Evolutionary conservation across 1,139 yeast genomes (phyloP), one percentile per base, ranked within the genome.

Genomic region (Debaryomyces robertsiae): DNA sequence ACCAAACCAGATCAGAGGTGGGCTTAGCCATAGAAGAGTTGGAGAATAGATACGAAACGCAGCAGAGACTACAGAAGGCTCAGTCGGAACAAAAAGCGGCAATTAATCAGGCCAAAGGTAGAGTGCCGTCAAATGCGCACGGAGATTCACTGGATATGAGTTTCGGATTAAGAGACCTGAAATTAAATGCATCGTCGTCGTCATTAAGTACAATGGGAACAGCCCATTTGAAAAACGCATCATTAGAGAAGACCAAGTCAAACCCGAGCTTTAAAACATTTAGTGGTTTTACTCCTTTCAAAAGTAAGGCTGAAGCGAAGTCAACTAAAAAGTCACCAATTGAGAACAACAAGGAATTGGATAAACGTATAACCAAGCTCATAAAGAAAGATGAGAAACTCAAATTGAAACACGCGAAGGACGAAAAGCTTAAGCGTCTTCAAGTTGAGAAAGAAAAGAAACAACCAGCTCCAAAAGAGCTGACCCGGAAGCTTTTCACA

Each of bases 1-100:
- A 57, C 9, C 54, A 60, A 28, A 69, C 73, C 35, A 68, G 63
- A 42, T 49, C 47, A 6, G 73, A 67, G 39, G 51, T 64, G 31
- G 58, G 51, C 3, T 40, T 40, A 3, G 54, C 51, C 7, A 55
- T 61, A 17, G 53, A 50, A 2, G 49, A 45, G 13, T 49, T 64
- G 41, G 51, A 50, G 36, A 38, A 36, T 39, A 50, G 42, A 34
- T 51, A 43, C 19, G 54, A 49, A 27, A 46, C 45, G 13, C 55
- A 50, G 31, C 49, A 43, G 16, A 46, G 47, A 3, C 22, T 27
- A 13, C 23, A 5, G 11, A 23, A 14, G 10, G 15, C 27, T 29
- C 5, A 18, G n/a, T 14, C n/a, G n/a, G 31, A 24, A 6, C 31
- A n/a, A 36, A 38, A 14, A 29, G 14, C 18, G 36, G 19, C 15